These are phyloP conservation scores for Diaporthe ampelina DNA, from an alignment of 2,329 filamentous ascomycete genomes.

Conservation along the genomic window DNA sequence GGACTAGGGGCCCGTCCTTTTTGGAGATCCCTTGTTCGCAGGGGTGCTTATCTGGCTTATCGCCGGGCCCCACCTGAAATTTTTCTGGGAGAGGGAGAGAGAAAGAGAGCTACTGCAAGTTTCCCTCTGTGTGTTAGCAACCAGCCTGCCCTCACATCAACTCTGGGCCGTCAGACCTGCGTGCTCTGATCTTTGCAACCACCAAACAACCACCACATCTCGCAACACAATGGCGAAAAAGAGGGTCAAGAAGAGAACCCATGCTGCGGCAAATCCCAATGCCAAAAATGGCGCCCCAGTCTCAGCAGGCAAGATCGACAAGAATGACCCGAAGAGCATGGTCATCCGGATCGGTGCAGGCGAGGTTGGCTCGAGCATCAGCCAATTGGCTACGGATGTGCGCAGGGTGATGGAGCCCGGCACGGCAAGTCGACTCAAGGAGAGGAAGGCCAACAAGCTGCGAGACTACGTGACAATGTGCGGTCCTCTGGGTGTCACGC, in stretches of 20 bases:
- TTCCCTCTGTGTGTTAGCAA: not conserved
- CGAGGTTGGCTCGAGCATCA: conserved; percentile 91
- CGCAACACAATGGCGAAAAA: conserved; percentile 79
- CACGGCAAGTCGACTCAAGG: conserved; percentile 89
- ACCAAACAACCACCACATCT: not conserved
- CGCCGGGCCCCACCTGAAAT: conserved; percentile 52
- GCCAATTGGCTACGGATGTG: conserved; percentile 92
- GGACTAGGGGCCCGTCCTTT: not conserved
- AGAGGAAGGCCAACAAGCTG: conserved; percentile 88
- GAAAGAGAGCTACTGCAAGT: not conserved
- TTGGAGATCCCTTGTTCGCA: not conserved
- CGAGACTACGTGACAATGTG: conserved; percentile 97
- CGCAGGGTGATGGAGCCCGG: conserved; percentile 95
- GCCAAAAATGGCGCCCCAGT: conserved; percentile 63
- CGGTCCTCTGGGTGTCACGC: conserved; percentile 91
- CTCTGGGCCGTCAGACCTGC: not conserved
- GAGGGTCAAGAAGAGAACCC: conserved; percentile 90
- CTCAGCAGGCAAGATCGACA: conserved; percentile 72
- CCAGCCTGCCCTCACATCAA: not conserved
- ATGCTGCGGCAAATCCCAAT: conserved; percentile 76
- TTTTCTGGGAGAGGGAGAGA: conserved; percentile 46
- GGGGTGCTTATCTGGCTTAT: conserved; percentile 50
- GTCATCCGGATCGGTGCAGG: conserved; percentile 96
- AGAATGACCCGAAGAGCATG: conserved; percentile 91
- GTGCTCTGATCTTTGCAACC: conserved; percentile 35